These are phyloP conservation scores for Avena atlantica DNA, from an alignment of 176 grass and related monocot genomes.

Conservation along the genomic window DNA sequence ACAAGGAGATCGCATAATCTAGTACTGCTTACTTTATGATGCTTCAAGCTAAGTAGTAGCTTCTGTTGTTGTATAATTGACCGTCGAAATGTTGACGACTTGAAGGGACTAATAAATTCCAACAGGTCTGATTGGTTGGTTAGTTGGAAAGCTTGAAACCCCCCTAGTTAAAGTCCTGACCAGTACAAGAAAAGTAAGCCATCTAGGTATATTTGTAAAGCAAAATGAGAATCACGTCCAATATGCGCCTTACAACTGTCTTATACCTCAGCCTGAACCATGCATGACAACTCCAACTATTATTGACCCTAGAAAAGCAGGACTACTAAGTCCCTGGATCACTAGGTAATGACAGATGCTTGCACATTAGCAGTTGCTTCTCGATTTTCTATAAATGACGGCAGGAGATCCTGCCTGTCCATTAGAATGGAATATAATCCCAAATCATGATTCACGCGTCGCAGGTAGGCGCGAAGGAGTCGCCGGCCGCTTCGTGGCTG, in stretches of 20 bases:
- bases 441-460: conserved; percentile 9
- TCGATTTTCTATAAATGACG: neutral
- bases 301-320: conserved; percentile 29
- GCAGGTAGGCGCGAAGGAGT: neutral
- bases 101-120: conserved; percentile 40
- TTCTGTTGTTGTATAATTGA: conserved; percentile 54
- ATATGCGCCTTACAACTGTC: conserved; percentile 44
- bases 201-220: conserved; percentile 38
- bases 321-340: conserved; percentile 36
- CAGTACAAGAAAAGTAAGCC: conserved; percentile 33
- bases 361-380: conserved; percentile 34
- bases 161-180: conserved; percentile 27
- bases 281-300: conserved; percentile 26
- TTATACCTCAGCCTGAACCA: conserved; percentile 32
- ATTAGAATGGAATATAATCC: neutral
- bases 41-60: conserved; percentile 49
- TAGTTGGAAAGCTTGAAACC: conserved; percentile 38
- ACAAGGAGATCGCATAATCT: conserved; percentile 6
- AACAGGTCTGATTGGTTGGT: conserved; percentile 40
- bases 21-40: conserved; percentile 40
- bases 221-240: conserved; percentile 38
- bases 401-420: neutral
- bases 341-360: conserved; percentile 43
- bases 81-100: conserved; percentile 23
- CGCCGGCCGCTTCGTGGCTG: neutral